These are phyloP conservation scores for Carex kokanica DNA, from an alignment of 176 grass and related monocot species.

Conservation along the genomic window DNA sequence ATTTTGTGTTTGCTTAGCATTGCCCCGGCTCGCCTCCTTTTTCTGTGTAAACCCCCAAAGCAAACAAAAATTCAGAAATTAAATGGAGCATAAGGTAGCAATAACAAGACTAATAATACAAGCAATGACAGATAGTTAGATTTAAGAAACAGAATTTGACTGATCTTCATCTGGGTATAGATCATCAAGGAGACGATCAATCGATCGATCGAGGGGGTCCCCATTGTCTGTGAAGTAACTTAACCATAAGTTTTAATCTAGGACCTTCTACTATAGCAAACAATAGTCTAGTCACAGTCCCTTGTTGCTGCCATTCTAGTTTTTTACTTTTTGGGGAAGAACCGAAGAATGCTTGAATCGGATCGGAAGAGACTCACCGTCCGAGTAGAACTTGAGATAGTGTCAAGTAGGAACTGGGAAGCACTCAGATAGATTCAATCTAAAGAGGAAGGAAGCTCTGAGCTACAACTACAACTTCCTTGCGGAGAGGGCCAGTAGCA, in stretches of 20 bases:
- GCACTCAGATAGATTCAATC: neutral
- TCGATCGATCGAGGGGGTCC: neutral
- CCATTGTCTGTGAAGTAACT: neutral
- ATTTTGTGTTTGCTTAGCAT: conserved; percentile 45
- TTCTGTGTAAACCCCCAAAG: conserved; percentile 10
- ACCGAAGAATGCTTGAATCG: neutral
- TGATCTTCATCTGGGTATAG: neutral
- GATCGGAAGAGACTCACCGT: too few species aligned
- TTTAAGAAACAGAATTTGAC: neutral
- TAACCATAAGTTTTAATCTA: neutral
- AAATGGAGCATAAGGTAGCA: neutral
- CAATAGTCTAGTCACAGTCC: too few species aligned
- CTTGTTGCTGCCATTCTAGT: neutral
- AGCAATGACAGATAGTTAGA: neutral
- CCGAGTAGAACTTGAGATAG: neutral
- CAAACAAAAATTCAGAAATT: neutral
- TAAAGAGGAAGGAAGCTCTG: neutral
- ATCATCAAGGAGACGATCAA: neutral
- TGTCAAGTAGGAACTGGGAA: neutral
- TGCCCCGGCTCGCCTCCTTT: neutral
- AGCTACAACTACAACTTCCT: too few species aligned
- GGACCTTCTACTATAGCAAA: too few species aligned
- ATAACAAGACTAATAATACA: neutral
- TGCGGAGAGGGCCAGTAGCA: too few species aligned
- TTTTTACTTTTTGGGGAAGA: neutral